Evolutionary conservation across 139 green algal species (phyloP), one percentile per base, ranked within the genome.

Genomic region (Spirogloea muscicola): DNA sequence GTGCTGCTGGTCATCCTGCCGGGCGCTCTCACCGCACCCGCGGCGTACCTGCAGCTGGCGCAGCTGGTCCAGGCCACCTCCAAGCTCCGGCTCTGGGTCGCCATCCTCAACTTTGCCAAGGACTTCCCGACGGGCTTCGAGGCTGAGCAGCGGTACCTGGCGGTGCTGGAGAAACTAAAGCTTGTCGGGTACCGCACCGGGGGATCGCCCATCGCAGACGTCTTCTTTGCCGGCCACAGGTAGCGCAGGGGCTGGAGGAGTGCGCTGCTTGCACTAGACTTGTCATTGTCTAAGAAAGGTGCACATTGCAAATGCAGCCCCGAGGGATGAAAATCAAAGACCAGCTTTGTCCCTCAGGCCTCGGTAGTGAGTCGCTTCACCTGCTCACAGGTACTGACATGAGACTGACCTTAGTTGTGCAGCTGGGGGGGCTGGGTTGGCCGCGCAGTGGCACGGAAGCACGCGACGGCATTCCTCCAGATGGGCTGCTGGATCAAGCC

Each of bases 211-310:
- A 42, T 16, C 55, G 39, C 29, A 10, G 39, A 64, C 10, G 55
- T 64, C 10, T 64, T 27, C 55, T 64, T 64, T 13, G 55, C 55
- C 16, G 55, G 55, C 29, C 55, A 64, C 55, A 64, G 55, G 55
- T 64, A n/a, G n/a, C n/a, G n/a, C n/a, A n/a, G n/a, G n/a, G n/a
- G n/a, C n/a, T n/a, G n/a, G n/a, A n/a, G n/a, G n/a, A n/a, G n/a
- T n/a, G n/a, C n/a, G n/a, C n/a, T n/a, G n/a, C n/a, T n/a, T n/a
- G n/a, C n/a, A n/a, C n/a, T n/a, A n/a, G n/a, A n/a, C n/a, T n/a
- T n/a, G n/a, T n/a, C n/a, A n/a, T n/a, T n/a, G n/a, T n/a, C n/a
- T n/a, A n/a, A n/a, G n/a, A n/a, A n/a, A n/a, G n/a, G n/a, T n/a
- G n/a, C n/a, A n/a, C n/a, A n/a, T n/a, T n/a, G n/a, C n/a, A n/a